These are phyloP conservation scores for Wickerhamiella spandovensis DNA, from an alignment of 805 yeast genomes.

Conservation along the genomic window DNA sequence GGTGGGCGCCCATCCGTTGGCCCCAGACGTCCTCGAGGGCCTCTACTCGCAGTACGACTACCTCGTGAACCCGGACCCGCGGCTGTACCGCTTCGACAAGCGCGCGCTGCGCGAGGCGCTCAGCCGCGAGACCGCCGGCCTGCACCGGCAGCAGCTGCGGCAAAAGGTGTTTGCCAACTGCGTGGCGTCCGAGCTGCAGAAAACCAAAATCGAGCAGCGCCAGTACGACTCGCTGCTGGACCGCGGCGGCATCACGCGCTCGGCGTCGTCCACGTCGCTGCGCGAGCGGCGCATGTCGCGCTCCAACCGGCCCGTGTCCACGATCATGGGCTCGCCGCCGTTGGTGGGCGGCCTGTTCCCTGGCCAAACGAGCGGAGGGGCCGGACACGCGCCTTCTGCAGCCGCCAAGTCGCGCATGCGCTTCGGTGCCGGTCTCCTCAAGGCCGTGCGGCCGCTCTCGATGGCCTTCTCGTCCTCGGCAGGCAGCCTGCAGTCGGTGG, in stretches of 20 bases:
- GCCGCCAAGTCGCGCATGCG: constrained; percentile 18
- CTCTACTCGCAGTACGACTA: constrained; percentile 11
- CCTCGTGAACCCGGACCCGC: constrained; percentile 22
- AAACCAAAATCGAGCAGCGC: constrained; percentile 38
- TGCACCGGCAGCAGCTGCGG: constrained; percentile 25
- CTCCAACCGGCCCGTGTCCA: constrained; percentile 4
- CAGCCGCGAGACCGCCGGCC: constrained; percentile 30
- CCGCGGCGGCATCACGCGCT: neutral
- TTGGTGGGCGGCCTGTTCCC: neutral
- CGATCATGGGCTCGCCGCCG: constrained; percentile 1
- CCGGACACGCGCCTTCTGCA: constrained; percentile 1
- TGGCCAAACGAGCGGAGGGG: neutral
- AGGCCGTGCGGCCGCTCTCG: constrained; percentile 30
- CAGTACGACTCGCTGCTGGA: constrained; percentile 28
- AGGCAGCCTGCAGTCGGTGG: neutral
- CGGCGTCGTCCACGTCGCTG: constrained; percentile 3
- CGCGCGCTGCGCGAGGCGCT: constrained; percentile 29
- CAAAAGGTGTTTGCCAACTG: constrained; percentile 33
- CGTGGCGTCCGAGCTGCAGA: constrained; percentile 37
- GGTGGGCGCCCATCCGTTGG: constrained; percentile 6
- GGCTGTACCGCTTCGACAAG: constrained; percentile 20
- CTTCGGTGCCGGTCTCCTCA: constrained; percentile 26
- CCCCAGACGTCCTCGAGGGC: constrained; percentile 3
- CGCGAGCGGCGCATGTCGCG: constrained; percentile 5
- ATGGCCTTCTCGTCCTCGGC: constrained; percentile 22